phyloP scores from a whole-genome alignment of 1,139 yeast species.

The Eremothecium sinecaudum region DNA sequence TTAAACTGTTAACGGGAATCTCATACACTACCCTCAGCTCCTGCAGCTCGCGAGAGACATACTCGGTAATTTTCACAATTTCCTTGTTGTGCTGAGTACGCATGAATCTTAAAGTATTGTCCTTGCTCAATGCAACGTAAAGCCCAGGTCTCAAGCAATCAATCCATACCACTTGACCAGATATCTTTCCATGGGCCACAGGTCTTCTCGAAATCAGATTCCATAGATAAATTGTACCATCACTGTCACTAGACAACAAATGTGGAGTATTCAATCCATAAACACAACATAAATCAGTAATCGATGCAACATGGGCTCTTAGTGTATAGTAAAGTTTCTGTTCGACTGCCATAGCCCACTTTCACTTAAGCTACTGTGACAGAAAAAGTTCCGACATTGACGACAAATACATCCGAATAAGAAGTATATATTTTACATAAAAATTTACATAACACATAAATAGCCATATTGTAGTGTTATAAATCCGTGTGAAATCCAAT shows the following conservation, averaged over 20 bases:
- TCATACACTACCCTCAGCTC: conserved; percentile 17
- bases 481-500: no score
- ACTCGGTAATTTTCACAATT: not conserved
- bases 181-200: conserved; percentile 7
- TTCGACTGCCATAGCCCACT: no score
- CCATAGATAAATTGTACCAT: conserved; percentile 24
- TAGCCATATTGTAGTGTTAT: no score
- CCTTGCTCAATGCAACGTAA: conserved; percentile 21
- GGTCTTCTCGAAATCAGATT: conserved; percentile 26
- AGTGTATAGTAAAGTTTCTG: conserved; percentile 9
- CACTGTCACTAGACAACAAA: conserved; percentile 24
- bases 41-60: not conserved
- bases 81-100: conserved; percentile 5
- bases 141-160: conserved; percentile 10
- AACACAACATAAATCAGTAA: conserved; percentile 7
- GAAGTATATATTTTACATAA: no score
- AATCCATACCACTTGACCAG: conserved; percentile 15
- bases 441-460: no score
- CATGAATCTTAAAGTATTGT: conserved; percentile 22
- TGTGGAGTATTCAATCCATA: conserved; percentile 9
- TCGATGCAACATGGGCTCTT: conserved; percentile 8
- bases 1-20: conserved; percentile 28
- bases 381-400: no score
- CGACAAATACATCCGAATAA: no score
- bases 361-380: no score